Base-by-base conservation (phyloP, 1,139 yeast genomes). In the Suhomyces anneliseae region DNA sequence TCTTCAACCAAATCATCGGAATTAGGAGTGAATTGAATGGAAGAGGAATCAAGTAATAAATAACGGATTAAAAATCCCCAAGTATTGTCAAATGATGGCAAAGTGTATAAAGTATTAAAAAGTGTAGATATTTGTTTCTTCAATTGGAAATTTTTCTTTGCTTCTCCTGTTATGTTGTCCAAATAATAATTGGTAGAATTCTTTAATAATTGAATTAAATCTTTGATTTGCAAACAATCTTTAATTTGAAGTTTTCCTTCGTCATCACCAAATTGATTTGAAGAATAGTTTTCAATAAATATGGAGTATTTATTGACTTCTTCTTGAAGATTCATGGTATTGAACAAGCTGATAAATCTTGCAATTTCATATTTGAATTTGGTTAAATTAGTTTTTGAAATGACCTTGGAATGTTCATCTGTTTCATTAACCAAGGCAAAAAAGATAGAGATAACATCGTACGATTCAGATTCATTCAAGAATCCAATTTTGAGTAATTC, bases 401-500 rank as follows among this genome's bases (percentile, higher is more conserved):
- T 29, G 6, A 31, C 33, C 34, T 43, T 51, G 19, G 45, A 37
- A 14, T 51, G 50, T 38, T 71, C 75, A 27, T 74, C 66, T 7
- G 26, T 11, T 12, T 12, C 36, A 14, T 36, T 36, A 10, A 27
- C 14, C 10, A 65, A 47, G 4, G 70, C 59, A 37, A 81, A 67
- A 45, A 80, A 78, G 43, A 68, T 74, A 40, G 79, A 74, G 4
- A 78, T 59, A 26, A 82, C 55, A 15, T 57, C 57, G 24, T 72
- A 55, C 26, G 71, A 67, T 48, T 85, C 90, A 3, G 70, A 70
- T 27, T 81, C 82, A 44, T 81, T 86, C 40, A 90, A 66, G 54
- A 82, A 85, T 0, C 92, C 93, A 24, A 81, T 65, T 41, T 74
- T 76, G 15, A 79, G 70, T 15, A 88, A 69, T 52, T 83, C 86